Conservation (phyloP, 495 filamentous ascomycete genomes). For the Annulohypoxylon stygium region DNA sequence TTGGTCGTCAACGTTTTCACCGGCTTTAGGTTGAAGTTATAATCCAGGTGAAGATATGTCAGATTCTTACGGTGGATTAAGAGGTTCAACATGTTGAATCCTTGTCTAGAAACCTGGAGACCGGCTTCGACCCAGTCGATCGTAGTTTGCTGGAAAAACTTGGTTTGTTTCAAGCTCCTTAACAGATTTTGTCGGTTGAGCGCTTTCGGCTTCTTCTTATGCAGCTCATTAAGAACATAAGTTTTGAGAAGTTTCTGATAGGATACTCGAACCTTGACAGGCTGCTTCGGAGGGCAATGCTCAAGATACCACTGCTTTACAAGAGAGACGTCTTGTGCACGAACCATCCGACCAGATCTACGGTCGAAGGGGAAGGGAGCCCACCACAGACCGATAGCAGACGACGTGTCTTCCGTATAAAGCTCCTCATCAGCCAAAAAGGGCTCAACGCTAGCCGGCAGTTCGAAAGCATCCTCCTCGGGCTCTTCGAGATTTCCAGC, state of each 20-base stretch:
- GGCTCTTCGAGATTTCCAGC: conserved; percentile 82
- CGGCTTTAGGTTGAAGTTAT: conserved; percentile 99
- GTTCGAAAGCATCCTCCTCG: conserved; percentile 80
- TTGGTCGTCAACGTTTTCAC: conserved; percentile 99
- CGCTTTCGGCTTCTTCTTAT: conserved; percentile 93
- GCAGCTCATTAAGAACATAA: conserved; percentile 95
- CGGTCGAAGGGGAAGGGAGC: conserved; percentile 97
- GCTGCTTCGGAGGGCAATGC: conserved; percentile 88
- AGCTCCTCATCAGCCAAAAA: conserved; percentile 93
- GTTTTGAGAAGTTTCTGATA: conserved; percentile 99
- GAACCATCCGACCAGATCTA: conserved; percentile 96
- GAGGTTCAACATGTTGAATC: conserved; percentile 99
- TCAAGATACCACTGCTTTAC: conserved; percentile 99
- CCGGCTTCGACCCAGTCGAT: conserved; percentile 99
- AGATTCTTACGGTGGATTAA: conserved; percentile 98
- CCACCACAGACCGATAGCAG: conserved; percentile 97
- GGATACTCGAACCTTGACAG: conserved; percentile 98
- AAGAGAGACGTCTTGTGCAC: conserved; percentile 95
- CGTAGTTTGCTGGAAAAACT: conserved; percentile 99
- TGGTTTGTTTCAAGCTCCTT: conserved; percentile 90
- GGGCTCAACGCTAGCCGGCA: conserved; percentile 84
- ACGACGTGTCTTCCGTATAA: conserved; percentile 88
- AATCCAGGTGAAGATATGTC: conserved; percentile 98
- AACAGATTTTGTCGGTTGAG: conserved; percentile 95
- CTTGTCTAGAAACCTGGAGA: conserved; percentile 96